Conservation (phyloP, 306 rosid genomes). For the Coriaria nepalensis region DNA sequence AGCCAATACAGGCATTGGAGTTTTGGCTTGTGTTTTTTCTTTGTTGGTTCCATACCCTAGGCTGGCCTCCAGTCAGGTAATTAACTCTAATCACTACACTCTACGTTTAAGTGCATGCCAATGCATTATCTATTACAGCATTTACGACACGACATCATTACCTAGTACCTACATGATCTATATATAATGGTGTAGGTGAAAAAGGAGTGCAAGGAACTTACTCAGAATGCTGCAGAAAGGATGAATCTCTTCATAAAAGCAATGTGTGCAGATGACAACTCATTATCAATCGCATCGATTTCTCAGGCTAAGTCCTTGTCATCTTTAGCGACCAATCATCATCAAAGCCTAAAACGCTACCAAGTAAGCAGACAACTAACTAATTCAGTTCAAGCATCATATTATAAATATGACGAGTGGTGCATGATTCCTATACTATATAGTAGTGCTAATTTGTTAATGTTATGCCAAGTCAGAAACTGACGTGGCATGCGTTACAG, state of each 20-base stretch:
- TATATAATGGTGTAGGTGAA: conserved; percentile 44
- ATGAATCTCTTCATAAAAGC: conserved; percentile 31
- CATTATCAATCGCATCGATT: conserved; percentile 21
- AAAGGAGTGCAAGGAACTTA: conserved; percentile 21
- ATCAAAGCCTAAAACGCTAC: conserved; percentile 16
- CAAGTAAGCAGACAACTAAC: too few species aligned
- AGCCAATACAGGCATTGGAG: conserved; percentile 44
- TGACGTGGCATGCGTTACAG: too few species aligned
- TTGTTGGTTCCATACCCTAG: conserved; percentile 54
- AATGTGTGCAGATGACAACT: conserved; percentile 28
- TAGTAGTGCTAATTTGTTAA: too few species aligned
- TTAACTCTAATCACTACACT: neutral
- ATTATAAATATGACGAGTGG: too few species aligned
- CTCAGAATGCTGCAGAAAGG: conserved; percentile 33
- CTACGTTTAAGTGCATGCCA: too few species aligned
- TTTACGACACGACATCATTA: too few species aligned
- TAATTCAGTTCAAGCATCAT: too few species aligned
- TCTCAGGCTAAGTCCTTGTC: conserved; percentile 27
- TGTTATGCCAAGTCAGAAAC: too few species aligned
- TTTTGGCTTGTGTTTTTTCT: conserved; percentile 47
- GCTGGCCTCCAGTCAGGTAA: conserved; percentile 43
- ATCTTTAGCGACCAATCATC: conserved; percentile 21
- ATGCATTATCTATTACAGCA: too few species aligned
- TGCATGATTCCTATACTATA: too few species aligned
- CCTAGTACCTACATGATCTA: too few species aligned